Evolutionary conservation across 2,329 filamentous ascomycete genomes (phyloP).

Genomic region (Aspergillus felis): DNA sequence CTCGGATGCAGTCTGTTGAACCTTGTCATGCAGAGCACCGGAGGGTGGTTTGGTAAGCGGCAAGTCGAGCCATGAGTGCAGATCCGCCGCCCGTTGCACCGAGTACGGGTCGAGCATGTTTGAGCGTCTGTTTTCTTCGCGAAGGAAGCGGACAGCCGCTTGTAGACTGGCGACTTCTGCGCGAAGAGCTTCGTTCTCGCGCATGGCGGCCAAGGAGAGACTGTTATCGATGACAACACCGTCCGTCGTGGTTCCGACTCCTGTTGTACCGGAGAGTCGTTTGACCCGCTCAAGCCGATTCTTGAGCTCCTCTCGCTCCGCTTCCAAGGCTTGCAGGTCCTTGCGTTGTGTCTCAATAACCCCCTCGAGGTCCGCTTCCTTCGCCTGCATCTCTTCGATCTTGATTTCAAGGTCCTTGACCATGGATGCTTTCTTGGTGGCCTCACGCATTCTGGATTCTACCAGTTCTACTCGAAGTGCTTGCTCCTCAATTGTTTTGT

Average conservation of each 20-base stretch:
- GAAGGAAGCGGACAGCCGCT: constrained; percentile 44
- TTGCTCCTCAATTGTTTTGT: constrained; percentile 78
- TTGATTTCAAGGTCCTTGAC: constrained; percentile 43
- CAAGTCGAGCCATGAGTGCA: constrained; percentile 43
- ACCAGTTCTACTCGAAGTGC: constrained; percentile 92
- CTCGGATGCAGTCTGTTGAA: constrained; percentile 36
- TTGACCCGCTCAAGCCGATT: constrained; percentile 42
- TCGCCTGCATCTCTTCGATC: constrained; percentile 36
- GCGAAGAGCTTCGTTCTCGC: constrained; percentile 42
- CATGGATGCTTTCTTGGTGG: constrained; percentile 65
- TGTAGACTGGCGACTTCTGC: constrained; percentile 42
- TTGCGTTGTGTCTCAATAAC: constrained; percentile 34
- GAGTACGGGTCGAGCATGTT: constrained; percentile 41
- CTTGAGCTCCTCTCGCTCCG: constrained; percentile 40
- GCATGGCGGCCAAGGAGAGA: constrained; percentile 38
- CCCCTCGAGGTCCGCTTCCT: constrained; percentile 29
- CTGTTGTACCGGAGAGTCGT: constrained; percentile 36
- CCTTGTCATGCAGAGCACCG: constrained; percentile 27
- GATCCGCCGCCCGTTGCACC: constrained; percentile 36
- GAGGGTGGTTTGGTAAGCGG: constrained; percentile 27
- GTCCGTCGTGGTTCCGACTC: constrained; percentile 32
- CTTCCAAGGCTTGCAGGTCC: constrained; percentile 35
- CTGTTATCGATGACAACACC: constrained; percentile 37
- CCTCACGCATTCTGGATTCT: constrained; percentile 80
- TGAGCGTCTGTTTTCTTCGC: constrained; percentile 42